Conservation (phyloP, 2,329 filamentous ascomycete genomes). For the Sphaerulina vaccinii region DNA sequence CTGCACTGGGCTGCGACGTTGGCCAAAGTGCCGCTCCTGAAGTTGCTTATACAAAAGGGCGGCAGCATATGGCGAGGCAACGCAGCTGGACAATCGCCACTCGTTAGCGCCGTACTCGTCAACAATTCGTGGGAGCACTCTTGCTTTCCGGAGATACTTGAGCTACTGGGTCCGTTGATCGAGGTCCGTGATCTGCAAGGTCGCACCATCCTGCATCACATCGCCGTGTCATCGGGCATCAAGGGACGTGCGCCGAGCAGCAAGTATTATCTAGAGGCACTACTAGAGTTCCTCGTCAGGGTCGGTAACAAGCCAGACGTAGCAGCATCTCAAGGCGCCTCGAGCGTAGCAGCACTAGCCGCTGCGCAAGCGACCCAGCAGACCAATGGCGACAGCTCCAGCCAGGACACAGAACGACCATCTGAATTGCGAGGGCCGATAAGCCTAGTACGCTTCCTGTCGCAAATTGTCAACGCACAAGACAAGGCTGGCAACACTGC, state of each 20-base stretch:
- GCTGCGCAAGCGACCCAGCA: constrained; percentile 28
- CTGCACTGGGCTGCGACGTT: constrained; percentile 96
- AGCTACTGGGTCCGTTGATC: constrained; percentile 84
- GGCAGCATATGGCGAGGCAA: constrained; percentile 88
- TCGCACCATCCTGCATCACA: constrained; percentile 90
- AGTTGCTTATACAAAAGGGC: constrained; percentile 76
- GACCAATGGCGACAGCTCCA: constrained; percentile 31
- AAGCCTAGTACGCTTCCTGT: constrained; percentile 89
- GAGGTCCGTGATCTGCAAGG: constrained; percentile 87
- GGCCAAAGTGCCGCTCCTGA: constrained; percentile 77
- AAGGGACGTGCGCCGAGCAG: constrained; percentile 89
- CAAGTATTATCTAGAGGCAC: constrained; percentile 91
- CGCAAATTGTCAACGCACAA: constrained; percentile 92
- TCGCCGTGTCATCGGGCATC: constrained; percentile 91
- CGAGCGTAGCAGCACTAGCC: constrained; percentile 43
- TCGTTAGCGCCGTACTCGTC: constrained; percentile 89
- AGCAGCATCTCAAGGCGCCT: constrained; percentile 52
- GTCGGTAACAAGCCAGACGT: constrained; percentile 50
- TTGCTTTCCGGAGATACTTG: constrained; percentile 85
- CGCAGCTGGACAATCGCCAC: constrained; percentile 80
- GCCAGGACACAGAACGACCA: constrained; percentile 28
- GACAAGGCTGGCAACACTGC: constrained; percentile 95
- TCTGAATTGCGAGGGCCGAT: constrained; percentile 60
- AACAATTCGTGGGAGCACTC: constrained; percentile 92
- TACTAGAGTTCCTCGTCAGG: constrained; percentile 90